Evolutionary conservation across 768 basidiomycete species (phyloP), one percentile per base, ranked within the genome.

Genomic region (Lentinula boryana): DNA sequence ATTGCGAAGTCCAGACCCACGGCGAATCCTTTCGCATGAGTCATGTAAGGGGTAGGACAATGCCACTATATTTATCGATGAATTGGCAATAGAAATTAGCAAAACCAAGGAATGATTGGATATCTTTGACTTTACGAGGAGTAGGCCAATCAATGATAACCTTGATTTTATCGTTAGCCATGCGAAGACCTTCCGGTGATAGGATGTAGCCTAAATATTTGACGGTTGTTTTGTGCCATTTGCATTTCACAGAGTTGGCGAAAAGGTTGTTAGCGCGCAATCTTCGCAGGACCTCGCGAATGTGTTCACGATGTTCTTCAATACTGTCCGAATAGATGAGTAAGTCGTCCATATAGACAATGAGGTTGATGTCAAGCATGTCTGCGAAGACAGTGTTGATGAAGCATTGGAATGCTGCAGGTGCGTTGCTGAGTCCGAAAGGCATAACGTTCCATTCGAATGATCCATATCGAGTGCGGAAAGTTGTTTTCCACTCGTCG

Each of bases 311-410:
- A 53, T 80, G 78, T 27, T 78, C 36, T 6, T 49, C 48, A 4
- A 15, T 16, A 1, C 1, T 63, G 10, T 65, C 44, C 35, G 78
- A 79, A 60, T 74, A 81, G 31, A 80, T 76, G 6, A 81, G 70
- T 60, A 80, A 76, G 63, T 79, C 71, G 56, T 79, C 75, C 0
- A 80, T 57, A 65, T 80, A 82, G 51, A 81, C 73, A 36, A 80
- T 68, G 58, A 70, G 70, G 48, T 68, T 67, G n/a, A 75, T 61
- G 50, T 76, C 76, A 32, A 82, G 62, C 5, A 73, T 59, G 36
- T 79, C 73, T 9, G 67, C 66, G 8, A 81, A 67, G 12, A 72
- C 71, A 55, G 75, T 73, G 21, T 78, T 69, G 60, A 82, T 78
- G 60, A 78, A 75, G 12, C 63, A 52, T 64, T 82, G 80, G 62